phyloP scores from a whole-genome alignment of 495 filamentous ascomycete genomes.

The Trichoderma virens region DNA sequence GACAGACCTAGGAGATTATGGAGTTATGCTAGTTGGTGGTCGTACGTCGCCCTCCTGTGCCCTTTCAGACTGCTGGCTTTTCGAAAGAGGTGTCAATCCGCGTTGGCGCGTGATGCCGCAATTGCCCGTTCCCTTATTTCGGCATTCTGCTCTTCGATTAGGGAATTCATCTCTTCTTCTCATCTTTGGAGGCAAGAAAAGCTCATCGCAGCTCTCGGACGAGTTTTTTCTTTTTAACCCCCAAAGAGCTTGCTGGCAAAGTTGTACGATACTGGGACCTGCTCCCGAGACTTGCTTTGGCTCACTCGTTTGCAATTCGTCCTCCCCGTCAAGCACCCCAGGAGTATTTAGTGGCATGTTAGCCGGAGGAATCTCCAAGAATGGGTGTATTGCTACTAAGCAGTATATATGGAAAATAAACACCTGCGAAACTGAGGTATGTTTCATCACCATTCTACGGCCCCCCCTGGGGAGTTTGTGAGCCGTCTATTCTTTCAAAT shows the following conservation, averaged over 20 bases:
- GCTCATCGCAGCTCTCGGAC: constrained; percentile 43
- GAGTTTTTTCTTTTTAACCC: constrained; percentile 61
- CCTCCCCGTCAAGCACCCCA: neutral
- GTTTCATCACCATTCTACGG: constrained; percentile 10
- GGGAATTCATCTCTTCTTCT: constrained; percentile 40
- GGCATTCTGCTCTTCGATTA: constrained; percentile 61
- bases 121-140: constrained; percentile 58
- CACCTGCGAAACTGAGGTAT: constrained; percentile 14
- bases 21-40: constrained; percentile 66
- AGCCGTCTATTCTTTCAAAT: neutral
- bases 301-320: constrained; percentile 31
- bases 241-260: constrained; percentile 33
- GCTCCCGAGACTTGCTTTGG: constrained; percentile 54
- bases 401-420: constrained; percentile 44
- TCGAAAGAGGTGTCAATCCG: constrained; percentile 32
- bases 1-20: constrained; percentile 43
- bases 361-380: constrained; percentile 56
- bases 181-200: constrained; percentile 63
- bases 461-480: too few relatives aligned
- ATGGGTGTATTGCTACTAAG: constrained; percentile 52
- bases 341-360: constrained; percentile 46
- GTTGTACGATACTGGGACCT: constrained; percentile 25
- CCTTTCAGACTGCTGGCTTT: constrained; percentile 65
- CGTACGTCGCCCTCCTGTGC: constrained; percentile 62
- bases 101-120: constrained; percentile 55